Base-by-base conservation (phyloP, 1,284 basidiomycete genomes). In the Spongiforma sp. region DNA sequence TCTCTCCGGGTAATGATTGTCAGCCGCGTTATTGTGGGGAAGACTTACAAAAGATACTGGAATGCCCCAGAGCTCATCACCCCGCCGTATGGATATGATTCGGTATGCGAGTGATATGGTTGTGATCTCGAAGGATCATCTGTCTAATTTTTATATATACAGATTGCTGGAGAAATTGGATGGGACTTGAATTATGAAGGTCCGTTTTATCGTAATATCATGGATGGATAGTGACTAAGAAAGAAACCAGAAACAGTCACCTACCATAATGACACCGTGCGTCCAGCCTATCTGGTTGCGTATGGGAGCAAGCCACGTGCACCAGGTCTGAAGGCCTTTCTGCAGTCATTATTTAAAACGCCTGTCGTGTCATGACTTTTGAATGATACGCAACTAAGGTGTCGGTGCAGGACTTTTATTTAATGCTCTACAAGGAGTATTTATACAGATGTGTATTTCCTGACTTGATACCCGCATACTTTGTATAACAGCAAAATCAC, bases 1-100 rank as follows among this genome's bases (percentile, higher is more conserved):
- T 69, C 73, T 28, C 75, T 81, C 52, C 82, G 83, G 19, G 82
- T 83, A 11, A 72, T 87, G 60, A 75, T 89, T 15, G 76, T 87
- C 50, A 86, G 81, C 69, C 83, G 86, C 30, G 88, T 89, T n/a
- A 80, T 88, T 26, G 82, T 87, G 41, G 88, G 88, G 5, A 86
- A 80, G 68, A 77, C 87, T 41, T 79, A 80, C 66, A 82, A 78
- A 67, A 78, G 81, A 61, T 79, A 78, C 46, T 72, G 77, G 59
- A 89, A 87, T 68, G 82, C 80, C 24, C 77, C 78, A 8, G 65
- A 80, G 60, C 68, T 88, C 24, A 77, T 76, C 1, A 79, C 81
- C 64, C 84, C 86, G 11, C 86, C 87, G 2, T 63, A 71, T 57
- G 86, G 85, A 34, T 84, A 83, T 64, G 81, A 89, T 69, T 89